phyloP scores from a whole-genome alignment of 2,329 filamentous ascomycete species.

The Lachnellula willkommii region DNA sequence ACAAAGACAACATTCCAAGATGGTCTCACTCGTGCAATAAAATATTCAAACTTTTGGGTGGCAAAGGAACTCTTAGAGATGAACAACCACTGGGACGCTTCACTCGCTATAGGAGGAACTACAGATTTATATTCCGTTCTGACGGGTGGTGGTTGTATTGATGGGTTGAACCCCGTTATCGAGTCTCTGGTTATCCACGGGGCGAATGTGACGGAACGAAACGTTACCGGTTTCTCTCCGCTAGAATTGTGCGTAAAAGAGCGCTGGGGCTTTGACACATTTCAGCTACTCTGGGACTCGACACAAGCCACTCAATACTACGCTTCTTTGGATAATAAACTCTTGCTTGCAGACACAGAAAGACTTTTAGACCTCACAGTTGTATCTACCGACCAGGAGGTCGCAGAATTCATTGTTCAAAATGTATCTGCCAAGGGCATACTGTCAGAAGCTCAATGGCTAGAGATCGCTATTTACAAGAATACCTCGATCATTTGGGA shows the following conservation, averaged over 20 bases:
- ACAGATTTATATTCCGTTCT: not conserved
- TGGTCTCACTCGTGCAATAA: not conserved
- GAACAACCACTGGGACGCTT: not conserved
- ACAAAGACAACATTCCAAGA: not conserved
- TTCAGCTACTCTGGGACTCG: not conserved
- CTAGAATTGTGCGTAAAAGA: not conserved
- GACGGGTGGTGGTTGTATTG: too few species aligned
- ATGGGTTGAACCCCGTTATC: too few species aligned
- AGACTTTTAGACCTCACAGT: not conserved
- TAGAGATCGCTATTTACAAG: not conserved
- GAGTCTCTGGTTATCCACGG: not conserved
- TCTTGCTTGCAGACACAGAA: not conserved
- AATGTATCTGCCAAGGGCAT: not conserved
- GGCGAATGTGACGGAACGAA: not conserved
- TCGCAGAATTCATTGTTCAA: not conserved
- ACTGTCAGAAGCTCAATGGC: not conserved
- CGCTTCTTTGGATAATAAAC: not conserved
- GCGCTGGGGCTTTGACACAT: not conserved
- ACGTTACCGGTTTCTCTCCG: not conserved
- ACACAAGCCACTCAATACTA: not conserved
- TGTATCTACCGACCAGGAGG: not conserved
- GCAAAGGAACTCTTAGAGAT: not conserved
- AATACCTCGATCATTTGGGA: not conserved
- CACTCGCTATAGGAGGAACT: not conserved
- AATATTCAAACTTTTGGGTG: accelerated